Evolutionary conservation across 331 rosid genomes (phyloP).

Genomic region (Malus hybrid): DNA sequence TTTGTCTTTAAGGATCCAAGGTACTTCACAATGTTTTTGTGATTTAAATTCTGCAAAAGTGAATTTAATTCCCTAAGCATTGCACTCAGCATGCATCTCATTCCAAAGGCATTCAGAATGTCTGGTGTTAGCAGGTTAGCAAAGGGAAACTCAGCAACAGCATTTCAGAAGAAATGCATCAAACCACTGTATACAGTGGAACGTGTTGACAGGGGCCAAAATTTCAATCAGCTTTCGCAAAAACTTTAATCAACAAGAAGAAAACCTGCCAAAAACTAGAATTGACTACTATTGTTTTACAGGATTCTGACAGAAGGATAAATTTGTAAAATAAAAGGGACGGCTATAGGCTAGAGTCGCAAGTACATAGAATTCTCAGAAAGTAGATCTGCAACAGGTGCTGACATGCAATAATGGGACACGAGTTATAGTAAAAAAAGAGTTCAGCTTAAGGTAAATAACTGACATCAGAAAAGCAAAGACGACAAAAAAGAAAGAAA

Average conservation of each 20-base stretch:
- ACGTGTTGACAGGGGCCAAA: background rate
- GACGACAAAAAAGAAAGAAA: background rate
- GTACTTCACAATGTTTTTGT: conserved; percentile 96
- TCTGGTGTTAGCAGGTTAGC: background rate
- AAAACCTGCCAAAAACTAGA: background rate
- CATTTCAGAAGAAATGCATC: background rate
- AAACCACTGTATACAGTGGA: background rate
- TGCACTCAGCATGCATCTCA: conserved; percentile 2
- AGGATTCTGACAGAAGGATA: background rate
- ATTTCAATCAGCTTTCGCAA: background rate
- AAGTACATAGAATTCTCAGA: background rate
- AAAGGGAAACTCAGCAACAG: conserved; percentile 1
- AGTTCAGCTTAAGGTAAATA: conserved; percentile 12
- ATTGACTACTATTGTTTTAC: background rate
- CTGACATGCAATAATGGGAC: background rate
- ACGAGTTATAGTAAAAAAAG: background rate
- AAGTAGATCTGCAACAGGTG: background rate
- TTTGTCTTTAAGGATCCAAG: conserved; percentile 96
- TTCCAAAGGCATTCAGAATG: conserved; percentile 2
- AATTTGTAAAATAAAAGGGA: background rate
- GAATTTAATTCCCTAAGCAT: conserved; percentile 7
- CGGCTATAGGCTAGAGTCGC: background rate
- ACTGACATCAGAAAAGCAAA: conserved; percentile 14
- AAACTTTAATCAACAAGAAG: background rate
- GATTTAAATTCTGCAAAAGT: conserved; percentile 84